phyloP scores from a whole-genome alignment of 202 grass and related monocot species.

The Dendrocalamus latiflorus region DNA sequence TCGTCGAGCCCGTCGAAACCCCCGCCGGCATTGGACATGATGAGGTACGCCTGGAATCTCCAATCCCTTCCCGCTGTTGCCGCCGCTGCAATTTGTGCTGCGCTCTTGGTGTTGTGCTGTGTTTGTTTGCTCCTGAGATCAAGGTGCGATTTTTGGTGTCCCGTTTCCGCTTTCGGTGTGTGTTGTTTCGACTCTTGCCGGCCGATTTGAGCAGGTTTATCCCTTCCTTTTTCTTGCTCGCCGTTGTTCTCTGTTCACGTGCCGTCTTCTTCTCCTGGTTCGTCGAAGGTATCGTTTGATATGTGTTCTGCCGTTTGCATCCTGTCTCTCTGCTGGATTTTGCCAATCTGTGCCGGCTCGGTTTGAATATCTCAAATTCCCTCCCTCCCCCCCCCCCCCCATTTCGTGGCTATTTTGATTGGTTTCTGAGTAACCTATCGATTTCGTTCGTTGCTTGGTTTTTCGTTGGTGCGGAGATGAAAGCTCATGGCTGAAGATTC shows the following conservation, averaged over 20 bases:
- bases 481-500: neutral
- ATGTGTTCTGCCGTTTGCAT: neutral
- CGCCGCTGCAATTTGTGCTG: neutral
- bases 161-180: neutral
- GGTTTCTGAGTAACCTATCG: neutral
- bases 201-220: neutral
- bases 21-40: constrained; percentile 51
- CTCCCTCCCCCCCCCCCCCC: neutral
- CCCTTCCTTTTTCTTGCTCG: neutral
- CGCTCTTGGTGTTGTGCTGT: neutral
- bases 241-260: neutral
- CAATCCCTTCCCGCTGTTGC: constrained; percentile 1
- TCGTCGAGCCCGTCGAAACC: constrained; percentile 42
- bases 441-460: neutral
- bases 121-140: neutral
- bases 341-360: neutral
- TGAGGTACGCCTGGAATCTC: constrained; percentile 44
- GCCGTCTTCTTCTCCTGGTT: neutral
- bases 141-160: neutral
- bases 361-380: neutral
- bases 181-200: neutral
- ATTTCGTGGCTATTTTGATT: neutral
- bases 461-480: neutral
- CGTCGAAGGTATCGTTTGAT: neutral
- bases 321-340: neutral